These are phyloP conservation scores for Trichoderma arundinaceum DNA, from an alignment of 2,329 filamentous ascomycete genomes.

Conservation along the genomic window DNA sequence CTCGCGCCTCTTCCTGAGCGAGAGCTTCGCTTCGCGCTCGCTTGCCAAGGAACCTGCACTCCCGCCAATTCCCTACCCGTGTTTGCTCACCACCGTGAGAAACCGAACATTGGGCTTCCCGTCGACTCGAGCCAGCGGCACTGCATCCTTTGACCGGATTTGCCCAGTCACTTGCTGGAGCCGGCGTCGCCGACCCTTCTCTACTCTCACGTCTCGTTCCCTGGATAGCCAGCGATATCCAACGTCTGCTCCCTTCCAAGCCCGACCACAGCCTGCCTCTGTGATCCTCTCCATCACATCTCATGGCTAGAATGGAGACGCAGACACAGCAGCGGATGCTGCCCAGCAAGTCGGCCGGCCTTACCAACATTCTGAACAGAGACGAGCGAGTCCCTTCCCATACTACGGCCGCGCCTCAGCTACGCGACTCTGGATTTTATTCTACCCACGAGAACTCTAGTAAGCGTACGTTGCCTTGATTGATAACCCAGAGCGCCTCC, in stretches of 20 bases:
- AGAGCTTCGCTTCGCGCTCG: slow-evolving; percentile 31
- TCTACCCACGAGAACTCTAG: slow-evolving; percentile 52
- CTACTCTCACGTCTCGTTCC: neutral
- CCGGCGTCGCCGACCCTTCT: slow-evolving; percentile 20
- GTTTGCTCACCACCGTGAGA: slow-evolving; percentile 27
- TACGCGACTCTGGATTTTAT: slow-evolving; percentile 52
- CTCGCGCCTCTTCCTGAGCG: slow-evolving; percentile 30
- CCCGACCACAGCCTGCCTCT: neutral
- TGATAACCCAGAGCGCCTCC: neutral
- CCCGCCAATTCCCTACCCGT: slow-evolving; percentile 29
- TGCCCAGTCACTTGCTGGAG: slow-evolving; percentile 12
- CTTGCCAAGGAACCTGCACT: slow-evolving; percentile 22
- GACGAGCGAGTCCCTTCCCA: slow-evolving; percentile 42
- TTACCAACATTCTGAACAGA: slow-evolving; percentile 49
- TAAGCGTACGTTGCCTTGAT: slow-evolving; percentile 46
- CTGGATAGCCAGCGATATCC: slow-evolving; percentile 3
- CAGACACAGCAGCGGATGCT: slow-evolving; percentile 33
- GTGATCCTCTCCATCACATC: neutral
- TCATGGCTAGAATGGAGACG: slow-evolving; percentile 33
- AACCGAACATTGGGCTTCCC: slow-evolving; percentile 23
- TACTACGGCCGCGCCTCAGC: slow-evolving; percentile 41
- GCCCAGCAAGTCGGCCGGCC: slow-evolving; percentile 45
- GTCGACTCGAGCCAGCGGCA: slow-evolving; percentile 23
- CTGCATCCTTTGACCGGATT: neutral
- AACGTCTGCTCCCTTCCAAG: neutral